Conservation (phyloP, 306 rosid genomes). For the Myrica gale region DNA sequence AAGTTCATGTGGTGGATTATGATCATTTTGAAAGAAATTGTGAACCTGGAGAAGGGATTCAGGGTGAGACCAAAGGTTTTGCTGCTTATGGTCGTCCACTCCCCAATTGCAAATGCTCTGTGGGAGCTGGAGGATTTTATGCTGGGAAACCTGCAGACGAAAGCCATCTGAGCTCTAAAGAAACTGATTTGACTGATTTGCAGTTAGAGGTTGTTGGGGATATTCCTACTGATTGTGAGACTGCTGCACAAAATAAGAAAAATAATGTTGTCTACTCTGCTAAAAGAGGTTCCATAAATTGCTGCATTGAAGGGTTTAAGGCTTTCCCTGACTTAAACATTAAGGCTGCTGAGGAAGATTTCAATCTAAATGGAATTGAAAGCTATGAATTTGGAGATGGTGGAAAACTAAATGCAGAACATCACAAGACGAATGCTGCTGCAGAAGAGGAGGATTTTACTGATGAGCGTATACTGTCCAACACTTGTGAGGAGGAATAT, state of each 20-base stretch:
- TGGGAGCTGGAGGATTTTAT: slow-evolving; percentile 43
- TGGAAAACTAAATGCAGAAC: slow-evolving; percentile 39
- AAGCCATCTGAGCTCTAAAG: slow-evolving; percentile 44
- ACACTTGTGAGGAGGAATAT: slow-evolving; percentile 52
- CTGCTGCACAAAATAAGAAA: slow-evolving; percentile 24
- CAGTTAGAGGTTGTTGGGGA: slow-evolving; percentile 43
- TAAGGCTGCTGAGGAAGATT: slow-evolving; percentile 38
- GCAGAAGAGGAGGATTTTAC: slow-evolving; percentile 51
- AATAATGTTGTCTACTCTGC: slow-evolving; percentile 33
- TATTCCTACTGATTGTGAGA: slow-evolving; percentile 39
- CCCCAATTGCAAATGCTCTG: slow-evolving; percentile 42
- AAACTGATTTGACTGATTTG: slow-evolving; percentile 38
- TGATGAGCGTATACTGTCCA: slow-evolving; percentile 52
- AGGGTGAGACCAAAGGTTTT: slow-evolving; percentile 29
- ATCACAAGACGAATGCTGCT: slow-evolving; percentile 34
- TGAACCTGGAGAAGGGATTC: slow-evolving; percentile 29
- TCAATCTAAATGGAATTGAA: slow-evolving; percentile 31
- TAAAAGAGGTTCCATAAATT: slow-evolving; percentile 24
- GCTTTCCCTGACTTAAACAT: slow-evolving; percentile 40
- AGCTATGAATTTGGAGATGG: slow-evolving; percentile 29
- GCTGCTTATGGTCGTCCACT: slow-evolving; percentile 31
- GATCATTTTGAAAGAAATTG: slow-evolving; percentile 29
- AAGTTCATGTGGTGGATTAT: slow-evolving; percentile 27
- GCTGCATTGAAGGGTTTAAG: slow-evolving; percentile 27
- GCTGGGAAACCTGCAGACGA: slow-evolving; percentile 39